Evolutionary conservation across 495 filamentous ascomycete genomes (phyloP).

Genomic region (Cenococcum geophilum): DNA sequence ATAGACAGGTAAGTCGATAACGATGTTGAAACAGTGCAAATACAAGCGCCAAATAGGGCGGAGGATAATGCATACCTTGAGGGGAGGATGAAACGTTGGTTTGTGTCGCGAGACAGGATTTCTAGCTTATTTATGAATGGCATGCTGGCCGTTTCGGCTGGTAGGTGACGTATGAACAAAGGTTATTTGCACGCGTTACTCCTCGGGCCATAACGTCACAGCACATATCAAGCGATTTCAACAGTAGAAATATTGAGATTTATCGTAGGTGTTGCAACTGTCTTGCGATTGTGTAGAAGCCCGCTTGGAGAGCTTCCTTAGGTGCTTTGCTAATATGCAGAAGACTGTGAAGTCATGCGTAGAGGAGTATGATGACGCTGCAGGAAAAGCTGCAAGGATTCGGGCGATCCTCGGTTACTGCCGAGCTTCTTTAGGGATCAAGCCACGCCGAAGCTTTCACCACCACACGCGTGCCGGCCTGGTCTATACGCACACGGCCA

Average conservation of each 20-base stretch:
- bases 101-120: background rate
- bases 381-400: background rate
- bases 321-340: too few species aligned
- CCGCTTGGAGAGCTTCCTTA: too few species aligned
- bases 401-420: background rate
- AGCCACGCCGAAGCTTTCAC: background rate
- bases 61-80: background rate
- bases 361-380: background rate
- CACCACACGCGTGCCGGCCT: background rate
- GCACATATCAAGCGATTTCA: background rate
- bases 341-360: too few species aligned
- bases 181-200: background rate
- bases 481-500: background rate
- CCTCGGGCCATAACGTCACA: background rate
- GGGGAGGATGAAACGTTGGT: slow-evolving; percentile 1
- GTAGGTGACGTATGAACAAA: background rate
- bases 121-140: slow-evolving; percentile 2
- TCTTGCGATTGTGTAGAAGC: too few species aligned
- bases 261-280: too few species aligned
- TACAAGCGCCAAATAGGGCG: background rate
- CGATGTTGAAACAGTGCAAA: background rate
- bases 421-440: background rate
- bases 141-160: background rate
- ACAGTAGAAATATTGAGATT: too few species aligned
- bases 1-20: background rate